Base-by-base conservation (phyloP, 106 monocot genomes). In the Allium cepa region DNA sequence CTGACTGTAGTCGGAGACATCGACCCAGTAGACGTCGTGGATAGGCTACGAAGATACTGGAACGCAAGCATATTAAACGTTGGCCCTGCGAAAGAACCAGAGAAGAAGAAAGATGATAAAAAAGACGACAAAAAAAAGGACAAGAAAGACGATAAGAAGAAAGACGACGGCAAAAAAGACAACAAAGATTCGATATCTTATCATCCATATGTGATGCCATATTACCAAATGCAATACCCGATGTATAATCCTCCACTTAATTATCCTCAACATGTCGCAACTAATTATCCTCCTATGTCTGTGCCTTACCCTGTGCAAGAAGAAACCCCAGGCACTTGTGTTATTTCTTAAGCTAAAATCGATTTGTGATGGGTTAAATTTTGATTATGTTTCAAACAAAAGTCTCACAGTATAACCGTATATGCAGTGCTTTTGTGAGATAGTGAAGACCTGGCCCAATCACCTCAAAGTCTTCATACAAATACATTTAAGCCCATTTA, bases 21-120 rank as follows among this genome's bases (percentile, higher is more conserved):
- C 22, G 73, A 73, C 56, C 73, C 73, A 13, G 14, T 73, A 7
- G 45, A 65, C 0, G 46, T 73, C 8, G 73, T 57, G 27, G 65
- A 65, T 27, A 73, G 65, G 64, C 56, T 73, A 7, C 52, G 73
- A 9, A 73, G 65, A 46, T 57, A 15, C 17, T 73, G 73, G 73
- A n/a, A 17, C 55, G 22, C 57, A 12, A 52, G 52, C 12, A 56
- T 66, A 47, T 45, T 73, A 8, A 46, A 50, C 56, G 73, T 73
- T 17, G 67, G 67, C 7, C 67, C 67, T 11, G 67, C 52, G 22
- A 67, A 50, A 10, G 52, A 67, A 18, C 67, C 49, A 2, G 67
- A 50, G 51, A 53, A 67, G 67, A 67, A 67, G 50, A 67, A 69
- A 45, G 69, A 55, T 8, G 55, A 55, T 36, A 64, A 64, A 48